These are phyloP conservation scores for Aspergillus nidulans DNA, from an alignment of 495 filamentous ascomycete species.

Conservation along the genomic window DNA sequence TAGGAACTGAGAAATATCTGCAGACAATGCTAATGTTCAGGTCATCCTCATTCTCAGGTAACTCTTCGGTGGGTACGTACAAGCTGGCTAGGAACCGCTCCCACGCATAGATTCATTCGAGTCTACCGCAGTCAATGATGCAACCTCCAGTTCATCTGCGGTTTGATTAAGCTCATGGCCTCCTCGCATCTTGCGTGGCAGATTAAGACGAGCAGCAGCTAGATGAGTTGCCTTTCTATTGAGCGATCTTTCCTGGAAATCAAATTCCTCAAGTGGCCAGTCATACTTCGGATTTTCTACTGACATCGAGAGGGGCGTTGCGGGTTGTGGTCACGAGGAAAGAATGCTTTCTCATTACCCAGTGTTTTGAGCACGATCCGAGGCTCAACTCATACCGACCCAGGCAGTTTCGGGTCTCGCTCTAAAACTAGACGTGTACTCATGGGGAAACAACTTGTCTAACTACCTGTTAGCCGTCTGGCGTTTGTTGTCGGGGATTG, in stretches of 20 bases:
- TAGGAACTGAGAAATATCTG: neutral
- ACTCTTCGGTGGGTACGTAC: neutral
- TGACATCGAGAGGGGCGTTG: too few relatives aligned
- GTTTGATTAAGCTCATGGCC: constrained; percentile 26
- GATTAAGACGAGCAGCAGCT: constrained; percentile 1
- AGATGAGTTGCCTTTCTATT: neutral
- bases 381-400: too few relatives aligned
- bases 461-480: too few relatives aligned
- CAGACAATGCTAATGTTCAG: neutral
- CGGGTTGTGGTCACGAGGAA: constrained; percentile 10
- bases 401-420: too few relatives aligned
- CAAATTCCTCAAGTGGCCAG: constrained; percentile 8
- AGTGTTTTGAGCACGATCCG: too few relatives aligned
- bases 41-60: neutral
- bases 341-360: too few relatives aligned
- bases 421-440: too few relatives aligned
- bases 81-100: neutral
- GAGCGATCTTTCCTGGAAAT: constrained; percentile 17
- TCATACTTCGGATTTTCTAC: too few relatives aligned
- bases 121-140: neutral
- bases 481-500: too few relatives aligned
- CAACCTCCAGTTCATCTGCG: constrained; percentile 8
- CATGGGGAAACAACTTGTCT: too few relatives aligned
- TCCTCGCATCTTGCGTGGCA: constrained; percentile 19
- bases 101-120: neutral